A percentile compares a stretch with the other conserved stretches of the same genome.
Conservation (phyloP, 495 filamentous ascomycete species). For the Penicillium salamii region DNA sequence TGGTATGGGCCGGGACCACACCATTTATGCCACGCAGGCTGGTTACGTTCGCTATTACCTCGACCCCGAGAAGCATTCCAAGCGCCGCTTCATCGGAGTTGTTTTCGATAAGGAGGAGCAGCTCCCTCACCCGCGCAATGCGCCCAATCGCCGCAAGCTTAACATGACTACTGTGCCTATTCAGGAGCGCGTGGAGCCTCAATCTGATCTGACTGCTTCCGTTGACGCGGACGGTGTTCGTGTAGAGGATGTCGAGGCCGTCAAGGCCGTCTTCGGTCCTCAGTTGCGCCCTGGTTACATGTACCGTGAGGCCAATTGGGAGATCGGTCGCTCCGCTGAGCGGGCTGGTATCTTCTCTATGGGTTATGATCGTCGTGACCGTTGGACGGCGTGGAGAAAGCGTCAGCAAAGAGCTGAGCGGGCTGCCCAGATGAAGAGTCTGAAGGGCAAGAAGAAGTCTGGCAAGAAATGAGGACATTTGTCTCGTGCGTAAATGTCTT, state of each 20-base stretch:
- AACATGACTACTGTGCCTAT: slow-evolving; percentile 58
- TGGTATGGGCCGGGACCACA: slow-evolving; percentile 93
- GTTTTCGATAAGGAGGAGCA: slow-evolving; percentile 67
- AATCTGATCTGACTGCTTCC: slow-evolving; percentile 36
- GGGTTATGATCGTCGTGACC: slow-evolving; percentile 53
- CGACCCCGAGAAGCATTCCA: slow-evolving; percentile 74
- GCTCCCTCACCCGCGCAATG: slow-evolving; percentile 72
- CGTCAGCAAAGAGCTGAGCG: slow-evolving; percentile 48
- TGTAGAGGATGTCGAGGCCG: slow-evolving; percentile 32
- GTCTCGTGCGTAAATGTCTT: slow-evolving; percentile 18
- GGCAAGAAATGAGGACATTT: slow-evolving; percentile 36
- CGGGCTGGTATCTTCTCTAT: slow-evolving; percentile 52
- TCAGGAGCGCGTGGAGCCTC: slow-evolving; percentile 28
- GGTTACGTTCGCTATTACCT: slow-evolving; percentile 97
- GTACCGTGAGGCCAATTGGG: slow-evolving; percentile 81
- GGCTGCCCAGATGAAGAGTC: slow-evolving; percentile 55
- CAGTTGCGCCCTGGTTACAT: slow-evolving; percentile 68
- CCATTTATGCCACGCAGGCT: slow-evolving; percentile 78
- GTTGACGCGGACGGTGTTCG: slow-evolving; percentile 28
- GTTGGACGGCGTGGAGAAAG: slow-evolving; percentile 63
- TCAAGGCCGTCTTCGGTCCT: slow-evolving; percentile 38
- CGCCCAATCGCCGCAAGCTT: slow-evolving; percentile 61
- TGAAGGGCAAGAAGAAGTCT: slow-evolving; percentile 53
- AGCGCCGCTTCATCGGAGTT: slow-evolving; percentile 88
- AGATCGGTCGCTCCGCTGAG: slow-evolving; percentile 70